Conservation (phyloP, 75 land plant genomes). For the Sequoiadendron giganteum region DNA sequence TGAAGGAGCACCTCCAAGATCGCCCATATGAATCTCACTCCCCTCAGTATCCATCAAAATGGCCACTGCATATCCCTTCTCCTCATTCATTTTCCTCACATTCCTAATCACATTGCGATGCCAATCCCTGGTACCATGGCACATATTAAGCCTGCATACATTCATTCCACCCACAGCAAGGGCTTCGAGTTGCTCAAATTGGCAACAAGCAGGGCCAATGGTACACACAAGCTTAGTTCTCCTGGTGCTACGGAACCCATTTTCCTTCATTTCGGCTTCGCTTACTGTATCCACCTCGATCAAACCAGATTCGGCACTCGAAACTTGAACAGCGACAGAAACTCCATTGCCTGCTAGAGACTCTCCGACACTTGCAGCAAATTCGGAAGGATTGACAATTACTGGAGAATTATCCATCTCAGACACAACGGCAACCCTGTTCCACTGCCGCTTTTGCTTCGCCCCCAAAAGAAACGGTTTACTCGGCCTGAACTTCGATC, state of each 20-base stretch:
- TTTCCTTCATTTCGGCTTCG: slow-evolving; percentile 93
- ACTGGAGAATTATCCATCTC: slow-evolving; percentile 9
- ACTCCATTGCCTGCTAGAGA: background rate
- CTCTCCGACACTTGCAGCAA: background rate
- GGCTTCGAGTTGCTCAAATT: slow-evolving; percentile 86
- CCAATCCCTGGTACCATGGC: slow-evolving; percentile 95
- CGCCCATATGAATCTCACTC: slow-evolving; percentile 98
- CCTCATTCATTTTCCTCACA: slow-evolving; percentile 78
- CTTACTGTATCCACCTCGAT: slow-evolving; percentile 90
- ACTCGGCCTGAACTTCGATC: background rate
- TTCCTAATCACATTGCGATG: slow-evolving; percentile 72
- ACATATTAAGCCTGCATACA: slow-evolving; percentile 93
- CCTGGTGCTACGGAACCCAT: slow-evolving; percentile 89
- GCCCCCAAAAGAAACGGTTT: background rate
- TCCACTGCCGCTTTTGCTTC: background rate
- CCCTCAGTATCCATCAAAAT: slow-evolving; percentile 99
- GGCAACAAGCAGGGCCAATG: slow-evolving; percentile 83
- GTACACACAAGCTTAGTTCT: slow-evolving; percentile 96
- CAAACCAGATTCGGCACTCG: slow-evolving; percentile 19
- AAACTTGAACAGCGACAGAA: background rate
- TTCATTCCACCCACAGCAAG: slow-evolving; percentile 94
- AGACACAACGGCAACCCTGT: background rate
- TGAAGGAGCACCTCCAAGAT: slow-evolving; percentile 79
- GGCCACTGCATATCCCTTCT: slow-evolving; percentile 90
- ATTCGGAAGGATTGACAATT: background rate